These are phyloP conservation scores for Penicillium cosmopolitanum DNA, from an alignment of 495 filamentous ascomycete species.

Conservation along the genomic window DNA sequence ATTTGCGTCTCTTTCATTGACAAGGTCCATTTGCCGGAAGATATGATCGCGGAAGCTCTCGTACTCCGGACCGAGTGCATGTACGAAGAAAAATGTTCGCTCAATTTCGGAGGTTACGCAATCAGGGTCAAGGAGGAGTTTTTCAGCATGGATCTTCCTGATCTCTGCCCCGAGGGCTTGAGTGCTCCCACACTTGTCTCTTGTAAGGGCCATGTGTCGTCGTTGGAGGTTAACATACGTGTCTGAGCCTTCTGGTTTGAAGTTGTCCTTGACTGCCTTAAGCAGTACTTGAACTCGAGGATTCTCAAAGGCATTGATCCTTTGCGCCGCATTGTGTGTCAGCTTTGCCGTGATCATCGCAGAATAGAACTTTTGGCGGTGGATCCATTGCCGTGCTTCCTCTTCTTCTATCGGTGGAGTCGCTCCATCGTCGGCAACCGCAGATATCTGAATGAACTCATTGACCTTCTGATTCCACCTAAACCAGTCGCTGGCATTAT, in stretches of 20 bases:
- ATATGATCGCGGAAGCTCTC: conserved; percentile 22
- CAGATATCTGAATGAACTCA: conserved; percentile 15
- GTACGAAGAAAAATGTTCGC: conserved; percentile 20
- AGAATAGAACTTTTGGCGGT: conserved; percentile 16
- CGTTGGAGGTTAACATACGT: conserved; percentile 18
- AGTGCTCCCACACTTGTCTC: conserved; percentile 17
- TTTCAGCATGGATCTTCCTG: conserved; percentile 19
- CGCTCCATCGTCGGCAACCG: conserved; percentile 9
- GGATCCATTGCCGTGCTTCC: conserved; percentile 15
- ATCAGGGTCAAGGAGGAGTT: conserved; percentile 17
- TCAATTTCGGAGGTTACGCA: conserved; percentile 21
- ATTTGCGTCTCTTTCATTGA: conserved; percentile 19
- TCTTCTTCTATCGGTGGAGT: too few species aligned
- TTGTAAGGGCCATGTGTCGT: conserved; percentile 17
- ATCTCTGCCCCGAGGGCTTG: conserved; percentile 19
- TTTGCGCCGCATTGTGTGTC: conserved; percentile 18
- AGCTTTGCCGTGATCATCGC: conserved; percentile 20
- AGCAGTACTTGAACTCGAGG: conserved; percentile 12
- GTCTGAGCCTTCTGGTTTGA: conserved; percentile 17
- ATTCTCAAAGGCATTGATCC: conserved; percentile 19
- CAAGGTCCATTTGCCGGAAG: conserved; percentile 20
- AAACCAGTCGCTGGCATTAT: conserved; percentile 17
- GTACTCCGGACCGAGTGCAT: conserved; percentile 16
- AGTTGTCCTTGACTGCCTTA: conserved; percentile 14
- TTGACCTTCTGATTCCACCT: conserved; percentile 16